These are phyloP conservation scores for Annulohypoxylon nitens DNA, from an alignment of 495 filamentous ascomycete species.

Conservation along the genomic window DNA sequence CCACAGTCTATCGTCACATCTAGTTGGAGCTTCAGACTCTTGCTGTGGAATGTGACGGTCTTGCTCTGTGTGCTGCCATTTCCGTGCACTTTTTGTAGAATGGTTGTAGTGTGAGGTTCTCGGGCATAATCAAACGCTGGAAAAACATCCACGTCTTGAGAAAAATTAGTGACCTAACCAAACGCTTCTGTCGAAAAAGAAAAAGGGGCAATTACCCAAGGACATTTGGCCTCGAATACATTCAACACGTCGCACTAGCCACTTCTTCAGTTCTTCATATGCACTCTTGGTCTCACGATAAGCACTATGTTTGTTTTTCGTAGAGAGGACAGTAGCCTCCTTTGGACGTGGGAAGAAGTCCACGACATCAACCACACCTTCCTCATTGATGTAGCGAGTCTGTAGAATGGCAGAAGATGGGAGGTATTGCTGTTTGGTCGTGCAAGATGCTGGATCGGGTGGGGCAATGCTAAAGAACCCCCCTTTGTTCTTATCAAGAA, in stretches of 20 bases:
- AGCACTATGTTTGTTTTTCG: constrained; percentile 59
- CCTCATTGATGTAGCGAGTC: constrained; percentile 77
- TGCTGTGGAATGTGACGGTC: constrained; percentile 71
- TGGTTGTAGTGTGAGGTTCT: constrained; percentile 66
- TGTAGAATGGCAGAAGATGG: constrained; percentile 78
- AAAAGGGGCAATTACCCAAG: constrained; percentile 54
- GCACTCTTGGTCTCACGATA: constrained; percentile 65
- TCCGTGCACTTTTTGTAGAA: constrained; percentile 57
- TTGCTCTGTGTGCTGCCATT: constrained; percentile 62
- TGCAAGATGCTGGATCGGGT: constrained; percentile 59
- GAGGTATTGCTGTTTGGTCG: constrained; percentile 77
- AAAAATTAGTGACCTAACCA: constrained; percentile 9
- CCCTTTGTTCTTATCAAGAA: constrained; percentile 78
- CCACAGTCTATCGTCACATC: constrained; percentile 72
- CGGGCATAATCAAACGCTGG: constrained; percentile 78
- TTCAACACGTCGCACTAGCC: constrained; percentile 75
- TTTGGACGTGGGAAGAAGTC: constrained; percentile 79
- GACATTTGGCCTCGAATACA: constrained; percentile 73
- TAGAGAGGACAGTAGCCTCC: constrained; percentile 56
- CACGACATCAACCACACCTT: constrained; percentile 75
- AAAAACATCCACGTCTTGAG: constrained; percentile 71
- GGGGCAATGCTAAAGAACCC: constrained; percentile 76
- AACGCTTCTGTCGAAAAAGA: too few relatives aligned
- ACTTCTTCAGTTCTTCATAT: constrained; percentile 68
- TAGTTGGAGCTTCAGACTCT: constrained; percentile 69